Evolutionary conservation across 1,284 basidiomycete species (phyloP).

Genomic region (Neonothopanus nambi): DNA sequence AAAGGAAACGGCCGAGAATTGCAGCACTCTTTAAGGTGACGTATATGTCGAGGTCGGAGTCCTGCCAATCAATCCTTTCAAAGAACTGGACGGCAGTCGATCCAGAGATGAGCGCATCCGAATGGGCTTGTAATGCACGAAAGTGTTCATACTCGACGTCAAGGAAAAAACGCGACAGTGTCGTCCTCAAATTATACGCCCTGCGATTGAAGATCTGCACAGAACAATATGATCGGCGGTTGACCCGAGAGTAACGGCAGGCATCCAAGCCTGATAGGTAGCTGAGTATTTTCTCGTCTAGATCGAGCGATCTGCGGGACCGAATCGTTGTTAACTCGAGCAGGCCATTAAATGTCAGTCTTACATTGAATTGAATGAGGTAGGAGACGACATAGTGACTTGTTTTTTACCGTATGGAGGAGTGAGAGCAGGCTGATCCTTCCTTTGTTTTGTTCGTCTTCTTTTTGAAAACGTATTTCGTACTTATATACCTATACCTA

Average conservation of each 20-base stretch:
- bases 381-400: too few species aligned
- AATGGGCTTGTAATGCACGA: slow-evolving; percentile 31
- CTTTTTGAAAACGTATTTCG: too few species aligned
- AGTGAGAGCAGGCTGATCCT: too few species aligned
- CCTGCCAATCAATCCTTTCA: slow-evolving; percentile 28
- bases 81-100: slow-evolving; percentile 41
- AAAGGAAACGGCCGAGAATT: slow-evolving; percentile 19
- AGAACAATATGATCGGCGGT: not conserved
- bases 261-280: slow-evolving; percentile 7
- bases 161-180: slow-evolving; percentile 29
- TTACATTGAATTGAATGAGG: too few species aligned
- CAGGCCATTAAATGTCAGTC: too few species aligned
- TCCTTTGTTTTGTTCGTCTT: too few species aligned
- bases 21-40: slow-evolving; percentile 21
- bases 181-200: slow-evolving; percentile 11
- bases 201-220: not conserved
- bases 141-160: slow-evolving; percentile 23
- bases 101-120: slow-evolving; percentile 39
- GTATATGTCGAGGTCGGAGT: slow-evolving; percentile 40
- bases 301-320: not conserved
- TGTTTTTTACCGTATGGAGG: too few species aligned
- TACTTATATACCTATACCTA: too few species aligned
- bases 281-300: slow-evolving; percentile 1
- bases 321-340: too few species aligned
- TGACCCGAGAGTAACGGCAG: not conserved